Evolutionary conservation across 1,284 basidiomycete genomes (phyloP).

Genomic region (Leccinum cinnamomeum): DNA sequence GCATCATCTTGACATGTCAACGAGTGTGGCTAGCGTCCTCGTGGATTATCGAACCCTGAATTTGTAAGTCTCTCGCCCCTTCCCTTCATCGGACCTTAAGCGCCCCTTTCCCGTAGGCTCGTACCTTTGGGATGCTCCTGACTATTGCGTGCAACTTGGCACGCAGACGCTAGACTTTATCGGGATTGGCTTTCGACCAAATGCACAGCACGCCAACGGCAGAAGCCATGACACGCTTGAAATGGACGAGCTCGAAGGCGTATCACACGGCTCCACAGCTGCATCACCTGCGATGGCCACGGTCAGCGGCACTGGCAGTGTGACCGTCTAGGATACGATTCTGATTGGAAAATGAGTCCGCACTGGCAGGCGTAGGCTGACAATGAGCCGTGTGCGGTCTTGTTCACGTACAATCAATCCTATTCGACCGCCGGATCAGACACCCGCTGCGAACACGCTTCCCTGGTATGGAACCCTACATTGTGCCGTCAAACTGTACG

Average conservation of each 20-base stretch:
- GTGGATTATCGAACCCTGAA: conserved; percentile 25
- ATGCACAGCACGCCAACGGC: conserved; percentile 26
- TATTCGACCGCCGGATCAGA: neutral
- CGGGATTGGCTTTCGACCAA: conserved; percentile 4
- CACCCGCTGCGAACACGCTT: neutral
- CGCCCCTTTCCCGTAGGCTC: conserved; percentile 30
- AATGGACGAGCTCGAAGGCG: conserved; percentile 13
- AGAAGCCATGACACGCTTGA: conserved; percentile 11
- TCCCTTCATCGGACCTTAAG: conserved; percentile 31
- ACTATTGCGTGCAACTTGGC: conserved; percentile 7
- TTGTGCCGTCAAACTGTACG: conserved; percentile 3
- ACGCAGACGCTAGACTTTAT: conserved; percentile 16
- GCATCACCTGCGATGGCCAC: conserved; percentile 14
- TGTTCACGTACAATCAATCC: neutral
- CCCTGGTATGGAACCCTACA: neutral
- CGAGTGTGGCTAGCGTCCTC: conserved; percentile 15
- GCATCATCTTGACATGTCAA: neutral
- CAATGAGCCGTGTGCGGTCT: conserved; percentile 10
- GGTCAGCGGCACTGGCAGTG: conserved; percentile 3
- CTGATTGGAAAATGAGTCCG: conserved; percentile 1
- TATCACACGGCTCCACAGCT: conserved; percentile 23
- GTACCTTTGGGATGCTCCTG: conserved; percentile 9
- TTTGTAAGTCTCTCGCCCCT: conserved; percentile 22
- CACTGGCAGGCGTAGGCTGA: conserved; percentile 4
- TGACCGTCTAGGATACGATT: neutral